These are phyloP conservation scores for Phytophthora meadii DNA, from an alignment of 352 stramenopile species.

Conservation along the genomic window DNA sequence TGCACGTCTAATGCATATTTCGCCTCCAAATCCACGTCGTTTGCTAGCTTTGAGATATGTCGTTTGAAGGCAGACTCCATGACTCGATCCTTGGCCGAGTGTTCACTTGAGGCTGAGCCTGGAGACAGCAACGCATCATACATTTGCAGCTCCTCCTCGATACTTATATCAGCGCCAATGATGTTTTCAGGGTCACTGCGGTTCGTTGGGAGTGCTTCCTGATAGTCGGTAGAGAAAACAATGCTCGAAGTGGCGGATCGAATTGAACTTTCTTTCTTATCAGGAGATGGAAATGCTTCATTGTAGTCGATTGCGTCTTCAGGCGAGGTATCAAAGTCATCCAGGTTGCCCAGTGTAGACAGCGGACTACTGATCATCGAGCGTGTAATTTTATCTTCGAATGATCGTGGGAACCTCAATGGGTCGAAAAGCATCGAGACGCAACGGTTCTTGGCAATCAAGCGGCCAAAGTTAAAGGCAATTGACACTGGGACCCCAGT, in stretches of 20 bases:
- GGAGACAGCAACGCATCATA: conserved; percentile 58
- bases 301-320: conserved; percentile 51
- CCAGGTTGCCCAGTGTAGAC: conserved; percentile 53
- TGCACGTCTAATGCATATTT: conserved; percentile 64
- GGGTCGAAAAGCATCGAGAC: conserved; percentile 78
- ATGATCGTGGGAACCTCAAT: conserved; percentile 57
- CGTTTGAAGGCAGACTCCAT: conserved; percentile 70
- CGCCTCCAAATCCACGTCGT: conserved; percentile 63
- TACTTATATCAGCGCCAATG: conserved; percentile 45
- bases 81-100: conserved; percentile 40
- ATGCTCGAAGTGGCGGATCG: conserved; percentile 10
- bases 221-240: conserved; percentile 44
- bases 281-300: conserved; percentile 12
- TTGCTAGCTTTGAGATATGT: conserved; percentile 56
- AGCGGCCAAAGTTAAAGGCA: conserved; percentile 66
- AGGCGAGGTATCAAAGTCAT: conserved; percentile 65
- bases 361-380: conserved; percentile 60
- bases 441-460: conserved; percentile 81
- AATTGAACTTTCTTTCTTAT: conserved; percentile 23
- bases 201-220: conserved; percentile 54
- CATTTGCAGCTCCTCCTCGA: conserved; percentile 64
- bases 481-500: conserved; percentile 67
- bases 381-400: conserved; percentile 66
- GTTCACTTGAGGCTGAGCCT: conserved; percentile 13
- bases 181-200: conserved; percentile 64